Percentiles rank a stretch among this genome's conserved stretches.
Evolutionary conservation across 2,329 filamentous ascomycete species (phyloP).

Genomic region (Aureobasidium sp.): DNA sequence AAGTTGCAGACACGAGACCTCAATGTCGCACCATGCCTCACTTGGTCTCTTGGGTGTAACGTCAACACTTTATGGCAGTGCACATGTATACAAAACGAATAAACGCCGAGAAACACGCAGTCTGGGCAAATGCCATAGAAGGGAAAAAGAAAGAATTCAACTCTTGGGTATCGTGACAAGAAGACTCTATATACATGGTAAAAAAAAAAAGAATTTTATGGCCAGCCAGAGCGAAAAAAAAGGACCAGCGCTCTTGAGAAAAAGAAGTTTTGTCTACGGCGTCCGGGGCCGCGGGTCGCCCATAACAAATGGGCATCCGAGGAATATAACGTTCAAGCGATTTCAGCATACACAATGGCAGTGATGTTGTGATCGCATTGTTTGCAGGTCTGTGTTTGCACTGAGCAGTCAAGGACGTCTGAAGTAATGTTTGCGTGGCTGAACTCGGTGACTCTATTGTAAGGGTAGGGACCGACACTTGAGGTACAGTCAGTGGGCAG

Average conservation of each 20-base stretch:
- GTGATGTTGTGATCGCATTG: neutral
- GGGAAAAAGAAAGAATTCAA: neutral
- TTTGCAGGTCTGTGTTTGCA: neutral
- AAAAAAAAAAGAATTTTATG: neutral
- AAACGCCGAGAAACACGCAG: neutral
- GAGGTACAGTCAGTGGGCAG: neutral
- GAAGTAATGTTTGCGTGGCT: slow-evolving; percentile 4
- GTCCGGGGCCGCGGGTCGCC: neutral
- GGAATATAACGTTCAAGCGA: neutral
- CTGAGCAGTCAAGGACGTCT: neutral
- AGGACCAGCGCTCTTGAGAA: neutral
- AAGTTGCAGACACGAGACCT: no score
- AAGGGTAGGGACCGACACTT: slow-evolving; percentile 3
- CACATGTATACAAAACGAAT: no score
- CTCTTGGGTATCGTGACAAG: slow-evolving; percentile 1
- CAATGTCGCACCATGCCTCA: no score
- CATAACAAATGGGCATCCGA: neutral
- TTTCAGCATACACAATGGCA: neutral
- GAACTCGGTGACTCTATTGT: slow-evolving; percentile 8
- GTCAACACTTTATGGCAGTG: no score
- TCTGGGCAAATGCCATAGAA: no score
- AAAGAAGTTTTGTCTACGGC: neutral
- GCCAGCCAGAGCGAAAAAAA: neutral
- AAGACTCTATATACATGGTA: neutral
- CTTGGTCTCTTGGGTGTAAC: no score